Evolutionary conservation across 306 rosid species (phyloP), one percentile per base, ranked within the genome.

Genomic region (Biancaea sappan): DNA sequence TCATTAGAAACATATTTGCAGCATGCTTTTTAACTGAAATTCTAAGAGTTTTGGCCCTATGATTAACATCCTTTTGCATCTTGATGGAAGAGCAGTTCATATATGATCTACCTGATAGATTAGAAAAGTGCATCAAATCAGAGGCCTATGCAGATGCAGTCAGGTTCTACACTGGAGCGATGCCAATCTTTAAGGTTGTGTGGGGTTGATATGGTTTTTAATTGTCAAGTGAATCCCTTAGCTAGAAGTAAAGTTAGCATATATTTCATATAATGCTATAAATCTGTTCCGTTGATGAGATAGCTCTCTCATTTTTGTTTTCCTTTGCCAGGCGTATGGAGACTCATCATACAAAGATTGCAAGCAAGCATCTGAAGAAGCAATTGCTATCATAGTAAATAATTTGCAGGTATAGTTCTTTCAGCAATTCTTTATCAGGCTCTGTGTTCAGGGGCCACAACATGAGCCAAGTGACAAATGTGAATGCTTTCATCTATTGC

Each of bases 71-170:
- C 40, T 52, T 70, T 74, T 57, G n/a, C 37, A 43, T 53, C 72
- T 18, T 75, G 82, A 67, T 86, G 86, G 26, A 83, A 82, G 74
- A 73, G 82, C 94, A 91, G 98, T 91, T 94, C 86, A 94, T 94
- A 76, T 94, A 91, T 74, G 97, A 94, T 74, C 81, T 94, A 69
- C 98, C 98, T 15, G 92, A 91, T 75, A 89, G 94, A 82, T 88
- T 94, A 65, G 84, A 78, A 74, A 94, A 94, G 83, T 94, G 97
- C 78, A 94, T 91, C 66, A 94, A 91, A 79, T 77, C 84, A 76
- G 97, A 90, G 84, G 94, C 94, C 59, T 91, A 89, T 87, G 97
- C 96, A 58, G 93, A 91, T 75, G 98, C 97, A 38, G 90, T 91
- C 75, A 91, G 87, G 67, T 91, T 85, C 79, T 91, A 89, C 81